Percentiles rank a stretch among this genome's conserved stretches.
phyloP scores from a whole-genome alignment of 306 rosid genomes.

The Lotus japonicus region DNA sequence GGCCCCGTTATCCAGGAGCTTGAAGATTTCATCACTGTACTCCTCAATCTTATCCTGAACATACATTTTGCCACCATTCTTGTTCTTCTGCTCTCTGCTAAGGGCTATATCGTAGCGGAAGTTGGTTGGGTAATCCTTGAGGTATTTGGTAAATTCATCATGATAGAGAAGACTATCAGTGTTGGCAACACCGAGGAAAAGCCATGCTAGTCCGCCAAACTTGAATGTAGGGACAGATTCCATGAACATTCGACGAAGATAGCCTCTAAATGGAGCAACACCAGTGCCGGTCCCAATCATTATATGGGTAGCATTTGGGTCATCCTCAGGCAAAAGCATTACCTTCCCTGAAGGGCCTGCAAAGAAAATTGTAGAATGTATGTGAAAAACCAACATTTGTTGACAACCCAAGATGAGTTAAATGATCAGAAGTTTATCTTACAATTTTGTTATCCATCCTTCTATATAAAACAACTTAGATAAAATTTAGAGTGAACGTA shows the following conservation, averaged over 20 bases:
- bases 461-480: too few relatives aligned
- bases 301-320: slow-evolving; percentile 92
- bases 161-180: slow-evolving; percentile 78
- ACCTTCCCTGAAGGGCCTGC: slow-evolving; percentile 96
- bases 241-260: slow-evolving; percentile 98
- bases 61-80: slow-evolving; percentile 89
- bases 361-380: neutral
- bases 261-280: slow-evolving; percentile 90
- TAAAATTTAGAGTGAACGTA: neutral
- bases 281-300: slow-evolving; percentile 98
- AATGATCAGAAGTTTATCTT: neutral
- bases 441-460: neutral
- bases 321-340: slow-evolving; percentile 94
- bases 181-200: slow-evolving; percentile 95
- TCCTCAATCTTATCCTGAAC: slow-evolving; percentile 99
- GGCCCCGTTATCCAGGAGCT: slow-evolving; percentile 77
- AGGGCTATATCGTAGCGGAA: slow-evolving; percentile 76
- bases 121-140: slow-evolving; percentile 68
- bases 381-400: neutral
- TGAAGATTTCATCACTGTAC: slow-evolving; percentile 80
- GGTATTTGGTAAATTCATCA: slow-evolving; percentile 83
- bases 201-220: slow-evolving; percentile 94
- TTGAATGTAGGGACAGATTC: slow-evolving; percentile 70
- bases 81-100: slow-evolving; percentile 87
- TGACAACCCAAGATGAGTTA: neutral